Conservation (phyloP, 345 rosid species). For the Dipteronia dyeriana region DNA sequence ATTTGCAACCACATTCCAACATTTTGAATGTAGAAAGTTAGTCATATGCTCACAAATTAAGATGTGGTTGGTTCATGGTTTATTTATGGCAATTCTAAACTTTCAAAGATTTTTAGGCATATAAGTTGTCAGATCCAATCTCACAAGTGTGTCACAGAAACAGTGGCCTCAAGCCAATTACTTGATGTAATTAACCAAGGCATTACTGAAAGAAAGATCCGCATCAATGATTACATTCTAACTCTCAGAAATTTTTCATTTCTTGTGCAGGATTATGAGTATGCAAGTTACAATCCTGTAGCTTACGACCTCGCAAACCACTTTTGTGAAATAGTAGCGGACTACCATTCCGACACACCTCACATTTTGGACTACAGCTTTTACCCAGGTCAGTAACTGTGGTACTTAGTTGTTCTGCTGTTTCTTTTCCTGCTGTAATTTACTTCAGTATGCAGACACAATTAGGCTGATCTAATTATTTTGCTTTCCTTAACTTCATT, state of each 20-base stretch:
- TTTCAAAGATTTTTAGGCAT: too few species aligned
- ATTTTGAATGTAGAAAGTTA: not conserved
- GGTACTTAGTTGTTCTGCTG: not conserved
- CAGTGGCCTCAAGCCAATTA: too few species aligned
- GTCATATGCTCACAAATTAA: not conserved
- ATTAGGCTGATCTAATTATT: not conserved
- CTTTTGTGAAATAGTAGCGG: conserved; percentile 93
- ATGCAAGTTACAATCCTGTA: conserved; percentile 80
- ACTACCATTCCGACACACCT: conserved; percentile 89
- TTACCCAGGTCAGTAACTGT: conserved; percentile 63
- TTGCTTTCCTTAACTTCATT: conserved; percentile 17
- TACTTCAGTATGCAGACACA: not conserved
- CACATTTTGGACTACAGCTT: conserved; percentile 67
- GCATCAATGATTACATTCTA: not conserved
- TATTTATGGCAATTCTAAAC: too few species aligned
- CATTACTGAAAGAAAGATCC: too few species aligned
- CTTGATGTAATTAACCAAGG: too few species aligned
- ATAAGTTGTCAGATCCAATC: too few species aligned
- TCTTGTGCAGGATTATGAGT: conserved; percentile 79
- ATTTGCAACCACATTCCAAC: too few species aligned
- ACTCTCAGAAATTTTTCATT: conserved; percentile 11
- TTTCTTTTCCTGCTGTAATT: not conserved
- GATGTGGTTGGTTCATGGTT: not conserved
- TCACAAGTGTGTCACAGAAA: too few species aligned
- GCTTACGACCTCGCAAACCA: conserved; percentile 95